Evolutionary conservation across 306 rosid genomes (phyloP), one percentile per base, ranked within the genome.

Genomic region (Ziziphus jujuba): DNA sequence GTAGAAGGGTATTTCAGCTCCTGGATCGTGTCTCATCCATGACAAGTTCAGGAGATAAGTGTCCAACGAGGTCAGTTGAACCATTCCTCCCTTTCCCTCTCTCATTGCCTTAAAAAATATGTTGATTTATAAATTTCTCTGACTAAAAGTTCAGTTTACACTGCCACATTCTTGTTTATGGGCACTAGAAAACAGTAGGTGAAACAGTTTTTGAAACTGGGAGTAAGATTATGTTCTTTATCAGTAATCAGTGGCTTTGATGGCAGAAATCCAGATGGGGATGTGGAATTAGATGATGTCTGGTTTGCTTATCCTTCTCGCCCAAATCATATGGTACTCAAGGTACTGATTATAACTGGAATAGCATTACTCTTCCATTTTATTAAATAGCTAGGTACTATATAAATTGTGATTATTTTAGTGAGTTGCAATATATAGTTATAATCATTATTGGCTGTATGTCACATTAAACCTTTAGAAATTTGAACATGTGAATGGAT

Each of bases 241-340:
- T 44, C 34, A 58, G 61, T 69, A 53, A 72, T 56, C 33, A 43
- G 52, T 31, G 53, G 60, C 21, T 9, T 82, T 74, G 68, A 69
- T 77, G 82, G 87, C 70, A 90, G 95, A 44, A 84, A 82, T 77
- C 82, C 78, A 60, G 96, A 87, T 76, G 91, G 85, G 68, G 88
- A 87, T 67, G 87, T 90, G 72, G 95, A 87, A 59, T 84, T 90
- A 60, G 80, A 87, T 55, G 95, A 85, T 79, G 91, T 90, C 68
- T 87, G 95, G 96, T 90, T 90, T 85, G 54, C 96, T 25, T 87
- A 87, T 74, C 96, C 96, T 33, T 87, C 96, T 51, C 96, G 91
- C 57, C 96, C 95, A 20, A 78, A 28, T 70, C 91, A 90, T 76
- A 76, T 70, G 60, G 81, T 90, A 71, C 91, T 90, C 57, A 85